phyloP scores from a whole-genome alignment of 257 asterid genomes.

The Rehmannia glutinosa region DNA sequence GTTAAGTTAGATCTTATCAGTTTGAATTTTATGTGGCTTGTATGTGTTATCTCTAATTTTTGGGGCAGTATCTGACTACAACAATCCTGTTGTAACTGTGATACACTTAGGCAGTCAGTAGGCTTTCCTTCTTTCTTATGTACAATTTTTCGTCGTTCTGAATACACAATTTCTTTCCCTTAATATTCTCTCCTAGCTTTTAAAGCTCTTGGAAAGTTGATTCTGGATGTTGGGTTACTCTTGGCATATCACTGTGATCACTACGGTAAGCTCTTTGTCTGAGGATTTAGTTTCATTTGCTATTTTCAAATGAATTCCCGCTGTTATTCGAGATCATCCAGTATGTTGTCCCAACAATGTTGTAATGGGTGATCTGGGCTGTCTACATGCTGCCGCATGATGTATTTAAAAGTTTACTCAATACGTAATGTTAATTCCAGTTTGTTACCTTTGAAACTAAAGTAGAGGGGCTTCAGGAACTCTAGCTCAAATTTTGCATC shows the following conservation, averaged over 20 bases:
- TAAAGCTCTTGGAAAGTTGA: constrained; percentile 82
- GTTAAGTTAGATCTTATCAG: neutral
- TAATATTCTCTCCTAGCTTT: constrained; percentile 39
- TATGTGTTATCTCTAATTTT: neutral
- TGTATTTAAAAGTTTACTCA: neutral
- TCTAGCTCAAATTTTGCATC: too few species aligned
- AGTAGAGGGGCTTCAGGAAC: neutral
- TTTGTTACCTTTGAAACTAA: constrained; percentile 6
- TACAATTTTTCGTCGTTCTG: neutral
- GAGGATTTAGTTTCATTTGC: neutral
- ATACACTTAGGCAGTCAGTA: neutral
- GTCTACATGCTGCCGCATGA: neutral
- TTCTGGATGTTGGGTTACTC: constrained; percentile 87
- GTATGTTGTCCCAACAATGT: neutral
- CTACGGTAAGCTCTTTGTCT: constrained; percentile 47
- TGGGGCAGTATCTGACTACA: neutral
- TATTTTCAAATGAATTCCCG: neutral
- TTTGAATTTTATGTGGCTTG: neutral
- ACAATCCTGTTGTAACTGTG: neutral
- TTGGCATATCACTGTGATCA: constrained; percentile 85
- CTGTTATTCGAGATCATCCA: neutral
- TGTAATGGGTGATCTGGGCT: neutral
- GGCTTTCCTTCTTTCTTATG: neutral
- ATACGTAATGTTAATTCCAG: neutral
- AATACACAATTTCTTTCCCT: neutral